Percentiles rank a stretch among this genome's conserved stretches.
Conservation (phyloP, 305 asterid genomes). For the Fraxinus xanthoxyloides region DNA sequence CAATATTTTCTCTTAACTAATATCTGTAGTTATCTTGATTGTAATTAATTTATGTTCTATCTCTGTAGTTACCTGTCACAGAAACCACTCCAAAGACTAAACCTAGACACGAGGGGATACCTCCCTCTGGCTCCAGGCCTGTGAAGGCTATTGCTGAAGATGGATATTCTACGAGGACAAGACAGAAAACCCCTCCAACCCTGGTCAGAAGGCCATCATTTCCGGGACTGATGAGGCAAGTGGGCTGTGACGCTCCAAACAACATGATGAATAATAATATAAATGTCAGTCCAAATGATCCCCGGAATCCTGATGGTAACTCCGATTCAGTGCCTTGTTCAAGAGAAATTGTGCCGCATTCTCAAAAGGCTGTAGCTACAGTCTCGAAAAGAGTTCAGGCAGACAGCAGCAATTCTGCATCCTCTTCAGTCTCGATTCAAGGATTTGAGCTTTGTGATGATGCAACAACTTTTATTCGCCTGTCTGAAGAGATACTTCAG, state of each 20-base stretch:
- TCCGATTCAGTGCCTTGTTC: conserved; percentile 33
- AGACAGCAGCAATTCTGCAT: conserved; percentile 75
- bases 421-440: conserved; percentile 71
- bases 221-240: conserved; percentile 46
- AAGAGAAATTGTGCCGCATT: conserved; percentile 38
- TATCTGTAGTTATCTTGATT: conserved; percentile 3
- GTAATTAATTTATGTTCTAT: conserved; percentile 23
- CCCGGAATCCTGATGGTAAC: conserved; percentile 37
- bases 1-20: conserved; percentile 9
- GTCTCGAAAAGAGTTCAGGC: conserved; percentile 49
- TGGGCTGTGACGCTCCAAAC: conserved; percentile 38
- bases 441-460: conserved; percentile 71
- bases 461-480: conserved; percentile 33
- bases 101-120: conserved; percentile 64
- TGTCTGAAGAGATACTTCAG: conserved; percentile 34
- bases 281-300: conserved; percentile 32
- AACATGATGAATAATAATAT: conserved; percentile 23
- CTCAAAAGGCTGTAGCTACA: conserved; percentile 35
- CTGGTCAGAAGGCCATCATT: conserved; percentile 53
- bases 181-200: conserved; percentile 69
- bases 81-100: conserved; percentile 67
- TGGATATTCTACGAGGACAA: conserved; percentile 42
- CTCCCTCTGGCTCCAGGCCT: conserved; percentile 55
- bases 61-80: conserved; percentile 49
- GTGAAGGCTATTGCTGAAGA: conserved; percentile 49